Evolutionary conservation across 1,139 yeast genomes (phyloP).

Genomic region (Nakaseomyces glabratus): DNA sequence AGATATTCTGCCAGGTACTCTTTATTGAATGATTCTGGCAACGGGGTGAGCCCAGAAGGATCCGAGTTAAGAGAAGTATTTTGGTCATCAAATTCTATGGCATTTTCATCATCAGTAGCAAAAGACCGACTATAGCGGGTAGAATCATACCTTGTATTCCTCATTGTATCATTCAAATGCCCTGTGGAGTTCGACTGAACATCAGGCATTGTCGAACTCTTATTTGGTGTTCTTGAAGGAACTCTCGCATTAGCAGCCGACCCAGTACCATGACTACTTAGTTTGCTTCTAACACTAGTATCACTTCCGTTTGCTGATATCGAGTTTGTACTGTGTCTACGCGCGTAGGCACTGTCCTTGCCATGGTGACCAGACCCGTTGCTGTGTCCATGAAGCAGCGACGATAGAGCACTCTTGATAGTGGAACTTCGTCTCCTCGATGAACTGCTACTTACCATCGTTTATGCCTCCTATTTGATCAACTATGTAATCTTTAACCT

Average conservation of each 20-base stretch:
- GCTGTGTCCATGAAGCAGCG: constrained; percentile 15
- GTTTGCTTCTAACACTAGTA: constrained; percentile 1
- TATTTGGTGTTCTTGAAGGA: no score
- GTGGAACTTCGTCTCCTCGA: constrained; percentile 19
- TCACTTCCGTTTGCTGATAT: constrained; percentile 6
- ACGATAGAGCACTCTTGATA: constrained; percentile 21
- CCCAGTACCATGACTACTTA: no score
- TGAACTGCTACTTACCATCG: no score
- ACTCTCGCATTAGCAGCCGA: no score
- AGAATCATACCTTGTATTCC: no score
- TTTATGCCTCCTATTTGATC: no score
- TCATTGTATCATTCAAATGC: no score
- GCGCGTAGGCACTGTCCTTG: constrained; percentile 1
- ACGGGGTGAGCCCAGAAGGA: constrained; percentile 1
- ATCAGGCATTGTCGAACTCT: no score
- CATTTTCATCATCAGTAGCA: no score
- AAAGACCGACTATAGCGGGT: no score
- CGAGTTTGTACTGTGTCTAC: constrained; percentile 3
- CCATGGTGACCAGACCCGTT: not conserved
- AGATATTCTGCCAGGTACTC: constrained; percentile 20
- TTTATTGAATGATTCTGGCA: constrained; percentile 10
- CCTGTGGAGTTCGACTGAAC: no score
- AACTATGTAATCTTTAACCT: no score
- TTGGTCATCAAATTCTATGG: constrained; percentile 8
- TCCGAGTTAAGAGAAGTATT: constrained; percentile 1